Evolutionary conservation across 2,329 filamentous ascomycete species (phyloP), one percentile per base, ranked within the genome.

Genomic region (Colletotrichum kahawae): DNA sequence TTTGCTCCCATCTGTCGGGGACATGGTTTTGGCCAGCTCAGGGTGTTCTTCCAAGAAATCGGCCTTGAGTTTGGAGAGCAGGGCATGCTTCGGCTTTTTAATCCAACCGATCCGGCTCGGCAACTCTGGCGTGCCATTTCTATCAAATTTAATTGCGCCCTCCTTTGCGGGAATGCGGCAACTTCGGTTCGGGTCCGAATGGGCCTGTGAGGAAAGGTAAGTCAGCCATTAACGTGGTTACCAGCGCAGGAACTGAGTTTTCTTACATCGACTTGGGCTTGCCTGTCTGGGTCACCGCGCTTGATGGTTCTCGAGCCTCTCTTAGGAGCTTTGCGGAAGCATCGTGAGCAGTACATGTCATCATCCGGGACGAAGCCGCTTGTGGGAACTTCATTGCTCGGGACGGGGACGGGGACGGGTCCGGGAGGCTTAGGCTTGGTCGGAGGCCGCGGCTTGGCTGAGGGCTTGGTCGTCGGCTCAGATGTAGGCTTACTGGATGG

Each of bases 41-140:
- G 82, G 81, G 29, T 83, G 78, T 62, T 60, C 59, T 7, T 34
- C 36, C 0, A 77, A n/a, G 72, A 83, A 83, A 10, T 36, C 68
- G 1, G 76, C 73, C 63, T 80, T 82, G 36, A 83, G 64, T 2
- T 48, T 10, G 6, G 72, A 67, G 9, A 82, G 74, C 14, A 70
- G 67, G 5, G 81, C 66, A 1, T 69, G 59, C 24, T 67, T 64
- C 4, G 43, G 65, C 2, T 62, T 71, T 8, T 73, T 76, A 21
- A 84, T 80, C 82, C 82, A 84, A 24, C 82, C 82, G 18, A 80
- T 82, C 38, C 78, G 79, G 74, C 84, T 84, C 16, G 82, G 83
- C 13, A 84, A 77, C 10, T 21, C n/a, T 8, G 65, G 48, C 12
- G 31, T 33, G 9, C 56, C 71, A 18, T 68, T 24, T 10, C 4